Conservation (phyloP, 495 filamentous ascomycete genomes). For the Aspergillus asperescens region DNA sequence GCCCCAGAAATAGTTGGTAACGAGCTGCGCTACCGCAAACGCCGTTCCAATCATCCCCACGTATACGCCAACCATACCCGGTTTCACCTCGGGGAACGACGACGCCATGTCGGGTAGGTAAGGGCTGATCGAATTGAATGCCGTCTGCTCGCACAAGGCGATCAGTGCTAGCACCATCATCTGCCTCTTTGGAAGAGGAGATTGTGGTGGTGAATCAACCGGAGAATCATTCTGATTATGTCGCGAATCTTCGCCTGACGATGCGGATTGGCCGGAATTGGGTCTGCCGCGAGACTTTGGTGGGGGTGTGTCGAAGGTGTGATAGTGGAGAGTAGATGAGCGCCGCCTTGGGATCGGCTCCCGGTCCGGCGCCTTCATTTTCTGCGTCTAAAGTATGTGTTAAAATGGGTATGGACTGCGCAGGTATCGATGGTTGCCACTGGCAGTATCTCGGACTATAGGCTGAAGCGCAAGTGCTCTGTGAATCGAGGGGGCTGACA, state of each 20-base stretch:
- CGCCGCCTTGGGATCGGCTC: conserved; percentile 46
- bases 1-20: conserved; percentile 92
- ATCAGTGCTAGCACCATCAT: conserved; percentile 81
- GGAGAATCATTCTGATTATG: conserved; percentile 24
- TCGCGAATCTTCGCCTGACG: conserved; percentile 33
- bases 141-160: conserved; percentile 89
- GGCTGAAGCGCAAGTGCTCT: too few species aligned
- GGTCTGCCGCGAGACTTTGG: conserved; percentile 71
- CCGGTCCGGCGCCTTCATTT: conserved; percentile 30
- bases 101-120: conserved; percentile 91
- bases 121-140: conserved; percentile 92
- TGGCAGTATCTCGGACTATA: too few species aligned
- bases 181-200: conserved; percentile 77
- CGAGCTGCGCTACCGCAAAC: conserved; percentile 87
- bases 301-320: conserved; percentile 89
- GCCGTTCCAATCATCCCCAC: conserved; percentile 84
- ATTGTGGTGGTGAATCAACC: conserved; percentile 39
- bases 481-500: not conserved
- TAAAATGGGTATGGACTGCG: not conserved
- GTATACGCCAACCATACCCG: conserved; percentile 71
- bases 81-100: conserved; percentile 73
- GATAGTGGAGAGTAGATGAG: conserved; percentile 77
- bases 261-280: conserved; percentile 43
- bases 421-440: not conserved
- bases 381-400: conserved; percentile 7